Conservation (phyloP, 805 yeast species). For the Yarrowia yakushimensis region DNA sequence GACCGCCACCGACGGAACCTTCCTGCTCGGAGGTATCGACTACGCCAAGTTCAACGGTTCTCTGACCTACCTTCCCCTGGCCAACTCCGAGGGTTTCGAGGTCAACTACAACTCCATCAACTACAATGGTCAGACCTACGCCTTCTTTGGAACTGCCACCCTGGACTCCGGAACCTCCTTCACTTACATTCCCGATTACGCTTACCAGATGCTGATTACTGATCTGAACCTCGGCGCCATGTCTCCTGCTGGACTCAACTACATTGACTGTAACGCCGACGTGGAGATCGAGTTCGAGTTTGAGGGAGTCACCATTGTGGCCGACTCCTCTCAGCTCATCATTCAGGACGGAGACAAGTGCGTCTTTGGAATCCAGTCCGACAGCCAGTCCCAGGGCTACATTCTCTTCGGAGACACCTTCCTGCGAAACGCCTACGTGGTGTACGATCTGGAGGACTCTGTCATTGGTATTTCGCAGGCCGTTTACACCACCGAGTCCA, state of each 20-base stretch:
- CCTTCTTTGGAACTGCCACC: neutral
- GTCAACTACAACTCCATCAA: slow-evolving; percentile 10
- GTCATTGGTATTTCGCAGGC: slow-evolving; percentile 3
- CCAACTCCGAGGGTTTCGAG: neutral
- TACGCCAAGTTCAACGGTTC: slow-evolving; percentile 41
- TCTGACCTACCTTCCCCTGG: slow-evolving; percentile 33
- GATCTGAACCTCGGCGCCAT: neutral
- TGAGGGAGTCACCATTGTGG: neutral
- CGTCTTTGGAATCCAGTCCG: slow-evolving; percentile 32
- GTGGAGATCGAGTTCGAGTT: slow-evolving; percentile 28
- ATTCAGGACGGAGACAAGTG: slow-evolving; percentile 22
- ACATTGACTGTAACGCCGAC: slow-evolving; percentile 11
- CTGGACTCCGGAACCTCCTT: slow-evolving; percentile 59
- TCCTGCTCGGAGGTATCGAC: slow-evolving; percentile 45
- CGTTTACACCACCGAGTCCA: neutral
- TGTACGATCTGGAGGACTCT: slow-evolving; percentile 53
- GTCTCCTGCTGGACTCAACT: slow-evolving; percentile 5
- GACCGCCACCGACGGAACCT: slow-evolving; percentile 36
- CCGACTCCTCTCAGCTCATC: neutral
- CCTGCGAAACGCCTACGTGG: slow-evolving; percentile 61
- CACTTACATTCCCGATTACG: slow-evolving; percentile 45
- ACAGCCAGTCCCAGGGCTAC: slow-evolving; percentile 34
- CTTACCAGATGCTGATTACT: neutral
- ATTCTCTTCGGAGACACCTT: slow-evolving; percentile 54
- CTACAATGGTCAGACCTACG: neutral